A percentile compares a stretch with the other conserved stretches of the same genome.
These are phyloP conservation scores for Immersiella caudata DNA, from an alignment of 495 filamentous ascomycete species.

Conservation along the genomic window DNA sequence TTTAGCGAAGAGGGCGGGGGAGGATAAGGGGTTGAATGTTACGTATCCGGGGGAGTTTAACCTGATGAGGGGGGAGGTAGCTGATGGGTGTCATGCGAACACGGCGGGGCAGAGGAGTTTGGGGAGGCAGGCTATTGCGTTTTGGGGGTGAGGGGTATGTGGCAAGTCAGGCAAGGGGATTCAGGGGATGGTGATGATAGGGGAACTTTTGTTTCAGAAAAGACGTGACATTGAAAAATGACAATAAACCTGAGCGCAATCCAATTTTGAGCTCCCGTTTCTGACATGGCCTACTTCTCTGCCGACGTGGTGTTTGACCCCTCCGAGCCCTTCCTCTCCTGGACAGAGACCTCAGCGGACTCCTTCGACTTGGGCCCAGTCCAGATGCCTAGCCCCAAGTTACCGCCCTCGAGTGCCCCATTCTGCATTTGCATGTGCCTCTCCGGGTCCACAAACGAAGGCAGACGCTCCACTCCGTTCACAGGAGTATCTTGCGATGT, in stretches of 20 bases:
- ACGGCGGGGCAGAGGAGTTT: conserved; percentile 32
- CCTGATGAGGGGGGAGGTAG: conserved; percentile 31
- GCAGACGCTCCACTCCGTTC: not conserved
- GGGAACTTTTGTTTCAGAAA: too few relatives aligned
- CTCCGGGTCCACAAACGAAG: not conserved
- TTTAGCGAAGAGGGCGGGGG: conserved; percentile 33
- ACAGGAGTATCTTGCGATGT: conserved; percentile 1
- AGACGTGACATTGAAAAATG: too few relatives aligned
- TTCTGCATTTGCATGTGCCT: conserved; percentile 7
- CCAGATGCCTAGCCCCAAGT: not conserved
- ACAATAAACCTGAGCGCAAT: too few relatives aligned
- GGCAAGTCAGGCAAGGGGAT: too few relatives aligned
- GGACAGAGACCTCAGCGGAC: not conserved
- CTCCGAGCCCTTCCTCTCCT: not conserved
- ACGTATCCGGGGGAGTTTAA: conserved; percentile 34
- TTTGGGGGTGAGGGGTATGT: conserved; percentile 34
- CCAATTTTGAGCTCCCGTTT: too few relatives aligned
- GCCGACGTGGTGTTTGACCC: not conserved
- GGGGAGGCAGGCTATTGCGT: conserved; percentile 34
- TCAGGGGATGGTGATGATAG: too few relatives aligned
- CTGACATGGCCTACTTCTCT: not conserved
- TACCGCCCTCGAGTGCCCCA: not conserved
- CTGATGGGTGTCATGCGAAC: conserved; percentile 36
- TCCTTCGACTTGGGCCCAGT: not conserved
- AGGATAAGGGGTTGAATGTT: conserved; percentile 26